Evolutionary conservation across 164 flowering plant species (phyloP), one percentile per base, ranked within the genome.

Genomic region (Umbellularia californica): DNA sequence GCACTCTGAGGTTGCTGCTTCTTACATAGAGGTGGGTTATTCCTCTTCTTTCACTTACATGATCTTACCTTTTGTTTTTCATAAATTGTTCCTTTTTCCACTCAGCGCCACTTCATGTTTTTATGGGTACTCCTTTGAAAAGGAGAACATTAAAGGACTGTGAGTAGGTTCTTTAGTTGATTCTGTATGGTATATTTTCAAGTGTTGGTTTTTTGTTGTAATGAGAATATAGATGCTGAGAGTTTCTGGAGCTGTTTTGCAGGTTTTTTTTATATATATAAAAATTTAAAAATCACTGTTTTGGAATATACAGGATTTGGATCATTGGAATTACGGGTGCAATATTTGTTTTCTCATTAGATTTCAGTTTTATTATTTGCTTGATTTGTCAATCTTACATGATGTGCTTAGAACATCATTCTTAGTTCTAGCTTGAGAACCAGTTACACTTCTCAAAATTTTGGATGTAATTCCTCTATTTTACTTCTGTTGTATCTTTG

Each of bases 1-100:
- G 70, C 92, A 87, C 77, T 88, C 96, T 7, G 90, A 88, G 27
- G 79, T 84, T 67, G 91, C 97, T 69, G 87, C 89, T 64, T 85
- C 94, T 71, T 90, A 88, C 79, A 81, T 88, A 69, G 91, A 88
- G 92, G 97, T 92, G 52, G 52, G 51, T 25, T 23, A 30, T 58
- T 20, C 12, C n/a, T 60, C 12, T 63, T 23, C 11, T 17, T 11
- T 55, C 20, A 55, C n/a, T 55, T 4, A 19, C n/a, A 55, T 55
- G 60, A 55, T 20, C 27, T 51, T 6, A 25, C 20, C 14, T 50
- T 41, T 65, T 11, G 1, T 63, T 62, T n/a, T 62, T 60, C 19
- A 24, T 28, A 2, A 3, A 11, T 25, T 67, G 15, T 3, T 30
- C 28, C 2, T 67, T 67, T 17, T 28, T 30, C 20, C 14, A 23